phyloP scores from a whole-genome alignment of 139 green algal species.

The Chlorella ohadii region DNA sequence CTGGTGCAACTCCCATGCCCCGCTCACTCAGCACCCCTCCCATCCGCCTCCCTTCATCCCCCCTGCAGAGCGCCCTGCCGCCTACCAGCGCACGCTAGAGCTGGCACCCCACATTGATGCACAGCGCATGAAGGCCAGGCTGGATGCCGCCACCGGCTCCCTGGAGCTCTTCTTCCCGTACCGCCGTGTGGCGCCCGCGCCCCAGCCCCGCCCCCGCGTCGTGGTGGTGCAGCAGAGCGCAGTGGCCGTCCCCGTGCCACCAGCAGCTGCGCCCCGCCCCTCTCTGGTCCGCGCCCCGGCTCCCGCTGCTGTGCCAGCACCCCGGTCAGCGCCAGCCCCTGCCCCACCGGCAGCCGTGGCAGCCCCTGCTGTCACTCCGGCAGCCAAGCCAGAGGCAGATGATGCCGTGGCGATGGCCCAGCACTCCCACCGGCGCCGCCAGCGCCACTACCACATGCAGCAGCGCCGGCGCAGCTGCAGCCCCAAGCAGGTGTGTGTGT shows the following conservation, averaged over 20 bases:
- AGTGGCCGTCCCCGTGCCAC: not conserved
- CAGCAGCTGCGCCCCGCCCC: not conserved
- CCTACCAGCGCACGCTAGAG: constrained; percentile 1
- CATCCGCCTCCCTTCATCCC: not conserved
- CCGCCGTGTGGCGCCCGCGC: not conserved
- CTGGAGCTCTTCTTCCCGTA: constrained; percentile 31
- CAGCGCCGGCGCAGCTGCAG: not conserved
- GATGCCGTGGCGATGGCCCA: not conserved
- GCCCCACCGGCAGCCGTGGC: not conserved
- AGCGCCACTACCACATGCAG: not conserved
- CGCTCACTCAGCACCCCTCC: too few relatives aligned
- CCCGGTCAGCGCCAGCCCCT: not conserved
- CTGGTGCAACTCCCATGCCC: too few relatives aligned
- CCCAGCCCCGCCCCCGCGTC: not conserved
- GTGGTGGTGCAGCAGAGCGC: not conserved
- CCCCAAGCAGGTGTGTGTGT: not conserved
- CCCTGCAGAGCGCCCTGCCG: constrained; percentile 6
- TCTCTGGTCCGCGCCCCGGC: not conserved
- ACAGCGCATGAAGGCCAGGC: not conserved
- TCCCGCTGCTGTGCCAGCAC: not conserved
- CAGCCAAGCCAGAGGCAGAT: not conserved
- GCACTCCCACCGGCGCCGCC: not conserved
- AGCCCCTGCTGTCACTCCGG: not conserved
- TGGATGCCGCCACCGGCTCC: constrained; percentile 1
- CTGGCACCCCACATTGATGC: constrained; percentile 26